A percentile compares a stretch with the other conserved stretches of the same genome.
Evolutionary conservation across 768 basidiomycete genomes (phyloP).

Genomic region (Bullera alba): DNA sequence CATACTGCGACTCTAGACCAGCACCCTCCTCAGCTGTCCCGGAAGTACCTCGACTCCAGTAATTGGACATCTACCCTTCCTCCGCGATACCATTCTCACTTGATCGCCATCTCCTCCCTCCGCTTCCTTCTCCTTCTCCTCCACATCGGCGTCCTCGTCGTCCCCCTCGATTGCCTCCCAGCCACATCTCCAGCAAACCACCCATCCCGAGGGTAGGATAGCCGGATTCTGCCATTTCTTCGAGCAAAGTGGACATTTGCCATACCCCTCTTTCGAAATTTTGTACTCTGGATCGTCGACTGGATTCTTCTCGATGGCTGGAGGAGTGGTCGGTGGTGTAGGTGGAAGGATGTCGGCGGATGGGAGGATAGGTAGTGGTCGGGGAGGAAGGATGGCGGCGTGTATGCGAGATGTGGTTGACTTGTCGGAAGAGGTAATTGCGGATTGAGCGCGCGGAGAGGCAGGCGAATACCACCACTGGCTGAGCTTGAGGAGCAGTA

Average conservation of each 20-base stretch:
- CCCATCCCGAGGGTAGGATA: conserved; percentile 83
- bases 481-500: conserved; percentile 91
- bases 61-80: conserved; percentile 75
- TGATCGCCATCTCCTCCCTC: conserved; percentile 6
- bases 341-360: conserved; percentile 13
- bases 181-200: conserved; percentile 88
- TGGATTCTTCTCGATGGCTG: conserved; percentile 2
- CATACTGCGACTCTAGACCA: conserved; percentile 52
- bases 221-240: conserved; percentile 74
- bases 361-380: conserved; percentile 66
- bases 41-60: conserved; percentile 67
- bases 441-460: conserved; percentile 70
- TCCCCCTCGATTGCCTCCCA: conserved; percentile 67
- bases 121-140: conserved; percentile 5
- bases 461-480: conserved; percentile 99
- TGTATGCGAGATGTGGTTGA: conserved; percentile 36
- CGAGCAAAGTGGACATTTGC: conserved; percentile 76
- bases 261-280: conserved; percentile 62
- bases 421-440: conserved; percentile 57
- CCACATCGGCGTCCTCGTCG: conserved; percentile 20
- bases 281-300: conserved; percentile 51
- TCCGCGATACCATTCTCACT: no score
- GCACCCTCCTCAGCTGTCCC: conserved; percentile 80
- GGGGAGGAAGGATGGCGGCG: conserved; percentile 65
- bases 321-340: conserved; percentile 18